Base-by-base conservation (phyloP, 306 rosid genomes). In the Castanea crenata region DNA sequence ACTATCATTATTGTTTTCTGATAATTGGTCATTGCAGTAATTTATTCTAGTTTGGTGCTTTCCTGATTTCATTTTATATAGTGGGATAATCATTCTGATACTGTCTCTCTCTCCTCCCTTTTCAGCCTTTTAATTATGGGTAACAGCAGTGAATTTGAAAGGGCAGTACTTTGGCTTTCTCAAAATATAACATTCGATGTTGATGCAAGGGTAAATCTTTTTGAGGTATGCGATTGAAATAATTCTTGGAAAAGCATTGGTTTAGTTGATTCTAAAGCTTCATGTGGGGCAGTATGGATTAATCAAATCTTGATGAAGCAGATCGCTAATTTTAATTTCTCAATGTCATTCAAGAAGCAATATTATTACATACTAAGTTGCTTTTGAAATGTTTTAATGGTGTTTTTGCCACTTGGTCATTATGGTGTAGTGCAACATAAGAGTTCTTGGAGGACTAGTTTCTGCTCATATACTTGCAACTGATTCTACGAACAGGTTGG, bases 401-500 rank as follows among this genome's bases (percentile, higher is more conserved):
- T 72, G 61, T 77, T 84, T 51, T 76, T 78, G 76, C 51, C 70
- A 49, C 85, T 81, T 89, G 81, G 71, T 89, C 76, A 80, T 83
- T 83, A 87, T 77, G 74, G 31, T 85, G 91, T 89, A 92, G 99
- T 90, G 99, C 92, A 95, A 95, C 90, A 95, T 95, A 83, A 89
- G 98, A 90, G 97, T 91, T 54, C 99, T 95, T 82, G 99, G 99
- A 73, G 99, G 99, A 79, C 98, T 95, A 78, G 90, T 95, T 71
- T 95, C 98, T 80, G 96, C 98, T 83, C 99, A 95, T 84, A 83
- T 95, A 71, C 97, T 92, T 80, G 98, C 98, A 20, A 89, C 98
- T 80, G 98, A 92, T 92, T 87, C 96, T 81, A 81, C 92, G 62
- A 85, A 85, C 81, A 84, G 92, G 82, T 73, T 90, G 82, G 79